Base-by-base conservation (phyloP, 345 rosid genomes). In the Carallia pectinifolia region DNA sequence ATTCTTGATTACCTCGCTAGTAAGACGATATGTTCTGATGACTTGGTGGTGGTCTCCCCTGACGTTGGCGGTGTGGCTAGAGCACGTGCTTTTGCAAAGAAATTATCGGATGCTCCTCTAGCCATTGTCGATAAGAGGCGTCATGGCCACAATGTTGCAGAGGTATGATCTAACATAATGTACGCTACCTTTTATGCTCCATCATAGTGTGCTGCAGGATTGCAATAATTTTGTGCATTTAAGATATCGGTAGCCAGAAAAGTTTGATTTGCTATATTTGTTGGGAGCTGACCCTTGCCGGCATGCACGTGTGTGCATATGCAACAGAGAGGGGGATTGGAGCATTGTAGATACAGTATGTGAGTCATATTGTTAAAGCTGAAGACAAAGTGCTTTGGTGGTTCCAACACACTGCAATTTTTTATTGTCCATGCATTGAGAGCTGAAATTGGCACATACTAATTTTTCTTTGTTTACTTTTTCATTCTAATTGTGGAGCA, bases 31-130 rank as follows among this genome's bases (percentile, higher is more conserved):
- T 87, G 89, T 75, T 88, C 96, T 62, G 86, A 75, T 73, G 97
- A 94, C 82, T 79, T 94, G 81, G 93, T 94, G 61, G 97, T 94
- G 65, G 98, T 94, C 84, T 94, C 97, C 12, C 98, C 97, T 64
- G 98, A 94, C 73, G 98, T 94, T 77, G 98, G 98, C 75, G 98
- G 98, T 27, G 97, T 94, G 9, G 95, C 98, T 5, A 86, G 98
- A 55, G 98, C 98, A 76, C 96, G 96, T 15, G 88, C 96, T 50
- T 94, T 91, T 79, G 95, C 98, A 64, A 94, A 94, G 83, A 94
- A 94, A 71, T 77, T 94, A 66, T 89, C 96, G 19, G 97, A 94
- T 80, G 98, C 98, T 47, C 98, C 97, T 70, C 86, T 94, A 64
- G 98, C 98, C 16, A 91, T 94, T 81, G 98, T 94, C 64, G 98